Base-by-base conservation (phyloP, 306 rosid species). In the Nissolia schottii region DNA sequence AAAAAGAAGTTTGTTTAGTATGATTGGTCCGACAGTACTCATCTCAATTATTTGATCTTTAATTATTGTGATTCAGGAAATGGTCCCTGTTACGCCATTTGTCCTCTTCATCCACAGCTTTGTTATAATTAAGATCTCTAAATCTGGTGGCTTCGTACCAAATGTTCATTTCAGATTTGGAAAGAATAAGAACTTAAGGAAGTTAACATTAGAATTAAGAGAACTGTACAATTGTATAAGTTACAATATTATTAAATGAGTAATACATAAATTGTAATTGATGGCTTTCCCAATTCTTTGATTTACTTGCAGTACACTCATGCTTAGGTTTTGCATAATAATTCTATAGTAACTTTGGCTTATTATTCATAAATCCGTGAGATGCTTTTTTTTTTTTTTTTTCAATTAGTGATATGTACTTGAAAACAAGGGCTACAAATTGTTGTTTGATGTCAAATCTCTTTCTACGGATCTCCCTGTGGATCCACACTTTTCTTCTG, bases 401-500 rank as follows among this genome's bases (percentile, higher is more conserved):
- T n/a, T n/a, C n/a, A n/a, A n/a, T n/a, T n/a, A n/a, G n/a, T n/a
- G n/a, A n/a, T n/a, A n/a, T n/a, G n/a, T 50, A 18, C 38, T 25
- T 23, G 37, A 55, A 3, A 76, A 38, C 25, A 59, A 51, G 78
- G 81, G 61, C 54, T 60, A 55, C 77, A 79, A 48, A 66, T 31
- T 68, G 72, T 67, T 41, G 31, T 75, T 81, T 76, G 53, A 79
- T 84, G 95, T 85, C 77, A 73, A 86, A 92, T 90, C 95, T 79
- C 83, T 88, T 72, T 92, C 91, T 6, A 77, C 77, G 83, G 86
- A 89, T 92, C 89, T 67, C 24, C 25, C 56, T 15, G 56, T 71
- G 82, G 86, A 92, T 90, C 78, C 80, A 80, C 87, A 72, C 84
- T 74, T 73, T 56, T 76, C 41, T 79, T 85, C 67, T 64, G 56